Percentiles rank a stretch among this genome's conserved stretches.
These are phyloP conservation scores for Dichotomopilus funicola DNA, from an alignment of 2,329 filamentous ascomycete genomes.

Conservation along the genomic window DNA sequence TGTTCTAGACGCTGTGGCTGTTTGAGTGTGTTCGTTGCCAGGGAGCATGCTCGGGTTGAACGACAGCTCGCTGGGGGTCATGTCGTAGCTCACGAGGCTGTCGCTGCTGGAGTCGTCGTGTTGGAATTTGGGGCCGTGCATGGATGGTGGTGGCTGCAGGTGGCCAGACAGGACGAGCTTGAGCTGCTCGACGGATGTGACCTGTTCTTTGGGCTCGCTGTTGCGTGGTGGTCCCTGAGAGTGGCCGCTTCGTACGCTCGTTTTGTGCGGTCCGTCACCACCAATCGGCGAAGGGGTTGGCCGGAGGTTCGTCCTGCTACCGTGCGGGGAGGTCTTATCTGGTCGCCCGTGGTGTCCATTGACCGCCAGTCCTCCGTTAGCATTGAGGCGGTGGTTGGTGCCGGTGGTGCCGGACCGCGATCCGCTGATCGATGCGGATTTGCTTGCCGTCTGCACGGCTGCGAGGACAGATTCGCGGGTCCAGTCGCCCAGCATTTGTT, in stretches of 20 bases:
- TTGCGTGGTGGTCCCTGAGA: slow-evolving; percentile 34
- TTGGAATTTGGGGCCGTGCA: slow-evolving; percentile 31
- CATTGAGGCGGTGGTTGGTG: slow-evolving; percentile 47
- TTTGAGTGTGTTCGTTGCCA: background rate
- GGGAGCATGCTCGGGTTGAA: slow-evolving; percentile 40
- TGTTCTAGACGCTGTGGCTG: background rate
- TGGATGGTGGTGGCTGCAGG: slow-evolving; percentile 32
- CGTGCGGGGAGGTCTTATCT: slow-evolving; percentile 37
- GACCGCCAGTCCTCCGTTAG: slow-evolving; percentile 41
- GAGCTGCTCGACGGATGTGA: slow-evolving; percentile 56
- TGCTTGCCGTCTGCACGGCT: slow-evolving; percentile 60
- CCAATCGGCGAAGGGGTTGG: slow-evolving; percentile 39
- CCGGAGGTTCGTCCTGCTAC: slow-evolving; percentile 45
- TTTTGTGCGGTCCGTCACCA: slow-evolving; percentile 40
- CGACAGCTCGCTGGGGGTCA: slow-evolving; percentile 59
- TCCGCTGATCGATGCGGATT: slow-evolving; percentile 67
- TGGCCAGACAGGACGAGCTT: slow-evolving; percentile 55
- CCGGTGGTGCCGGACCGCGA: slow-evolving; percentile 60
- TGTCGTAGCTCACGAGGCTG: slow-evolving; percentile 65
- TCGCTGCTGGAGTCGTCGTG: slow-evolving; percentile 52
- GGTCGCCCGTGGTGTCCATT: slow-evolving; percentile 33
- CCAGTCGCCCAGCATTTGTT: slow-evolving; percentile 76
- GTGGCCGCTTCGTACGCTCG: slow-evolving; percentile 46
- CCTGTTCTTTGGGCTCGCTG: slow-evolving; percentile 33
- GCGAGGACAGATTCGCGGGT: slow-evolving; percentile 66